These are phyloP conservation scores for Symbiodinium pilosum DNA, from an alignment of 73 alveolate genomes.

Conservation along the genomic window DNA sequence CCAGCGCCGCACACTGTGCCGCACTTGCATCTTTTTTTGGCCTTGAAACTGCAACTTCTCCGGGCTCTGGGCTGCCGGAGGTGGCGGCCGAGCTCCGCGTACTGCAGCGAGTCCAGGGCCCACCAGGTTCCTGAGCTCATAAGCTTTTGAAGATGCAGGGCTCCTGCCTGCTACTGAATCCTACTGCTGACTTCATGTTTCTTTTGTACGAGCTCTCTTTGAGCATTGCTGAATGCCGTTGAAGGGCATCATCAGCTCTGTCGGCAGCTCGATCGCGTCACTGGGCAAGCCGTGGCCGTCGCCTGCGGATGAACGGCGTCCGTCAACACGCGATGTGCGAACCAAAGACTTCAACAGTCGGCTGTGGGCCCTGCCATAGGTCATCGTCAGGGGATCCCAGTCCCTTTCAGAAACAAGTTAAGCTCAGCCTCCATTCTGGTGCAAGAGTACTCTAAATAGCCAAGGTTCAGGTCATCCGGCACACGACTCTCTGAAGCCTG, in stretches of 20 bases:
- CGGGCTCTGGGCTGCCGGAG: neutral
- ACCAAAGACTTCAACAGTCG: too few species aligned
- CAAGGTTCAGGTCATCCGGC: conserved; percentile 64
- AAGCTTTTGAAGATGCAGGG: neutral
- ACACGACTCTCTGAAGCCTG: conserved; percentile 83
- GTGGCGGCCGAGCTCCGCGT: conserved; percentile 10
- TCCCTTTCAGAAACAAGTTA: too few species aligned
- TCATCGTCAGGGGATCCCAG: conserved; percentile 86
- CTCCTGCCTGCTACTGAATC: too few species aligned
- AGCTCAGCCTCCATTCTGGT: too few species aligned
- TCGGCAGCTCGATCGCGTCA: conserved; percentile 83
- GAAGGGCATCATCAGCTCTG: conserved; percentile 63
- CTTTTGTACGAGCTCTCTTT: too few species aligned
- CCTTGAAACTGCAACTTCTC: neutral
- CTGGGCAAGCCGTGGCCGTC: neutral
- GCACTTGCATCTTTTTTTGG: too few species aligned
- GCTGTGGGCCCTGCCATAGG: neutral
- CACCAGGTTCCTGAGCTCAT: conserved; percentile 39
- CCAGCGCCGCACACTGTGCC: too few species aligned
- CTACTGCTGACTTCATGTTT: too few species aligned
- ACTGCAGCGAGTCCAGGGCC: conserved; percentile 88
- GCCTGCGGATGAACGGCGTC: neutral
- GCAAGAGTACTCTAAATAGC: too few species aligned
- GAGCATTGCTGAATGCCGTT: neutral
- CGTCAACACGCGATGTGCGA: too few species aligned